Conservation (phyloP, 768 basidiomycete genomes). For the Clavulina sp. region DNA sequence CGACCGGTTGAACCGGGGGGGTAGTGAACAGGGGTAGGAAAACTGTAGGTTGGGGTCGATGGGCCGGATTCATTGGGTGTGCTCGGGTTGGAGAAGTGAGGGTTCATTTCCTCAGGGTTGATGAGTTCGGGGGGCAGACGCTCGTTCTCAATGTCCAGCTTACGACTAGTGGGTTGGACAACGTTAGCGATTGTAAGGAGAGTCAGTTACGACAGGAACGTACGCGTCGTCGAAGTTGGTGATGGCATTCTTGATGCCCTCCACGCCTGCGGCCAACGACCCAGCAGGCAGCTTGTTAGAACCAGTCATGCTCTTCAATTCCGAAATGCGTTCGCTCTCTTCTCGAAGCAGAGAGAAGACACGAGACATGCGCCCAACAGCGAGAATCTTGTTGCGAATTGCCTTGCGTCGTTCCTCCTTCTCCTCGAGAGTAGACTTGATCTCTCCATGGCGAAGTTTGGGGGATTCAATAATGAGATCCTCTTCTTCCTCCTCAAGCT, state of each 20-base stretch:
- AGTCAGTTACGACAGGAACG: constrained; percentile 16
- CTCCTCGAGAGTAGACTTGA: constrained; percentile 15
- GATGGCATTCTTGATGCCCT: constrained; percentile 91
- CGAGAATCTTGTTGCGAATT: constrained; percentile 98
- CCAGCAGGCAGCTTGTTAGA: constrained; percentile 65
- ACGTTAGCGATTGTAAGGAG: background rate
- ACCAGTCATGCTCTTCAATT: constrained; percentile 82
- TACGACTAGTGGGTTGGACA: constrained; percentile 37
- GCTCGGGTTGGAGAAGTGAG: constrained; percentile 36
- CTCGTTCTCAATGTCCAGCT: constrained; percentile 98
- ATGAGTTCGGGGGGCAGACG: constrained; percentile 91
- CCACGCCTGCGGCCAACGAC: constrained; percentile 69
- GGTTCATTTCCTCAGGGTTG: constrained; percentile 51
- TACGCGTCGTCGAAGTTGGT: constrained; percentile 91
- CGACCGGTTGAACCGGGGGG: constrained; percentile 28
- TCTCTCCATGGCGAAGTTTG: constrained; percentile 5
- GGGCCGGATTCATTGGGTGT: constrained; percentile 32
- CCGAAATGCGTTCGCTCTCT: constrained; percentile 94
- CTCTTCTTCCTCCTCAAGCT: constrained; percentile 71
- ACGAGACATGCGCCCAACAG: constrained; percentile 88
- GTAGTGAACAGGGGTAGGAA: constrained; percentile 19
- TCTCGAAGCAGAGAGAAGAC: constrained; percentile 97
- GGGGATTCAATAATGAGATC: constrained; percentile 18
- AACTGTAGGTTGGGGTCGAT: constrained; percentile 18
- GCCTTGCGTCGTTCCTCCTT: constrained; percentile 59